phyloP scores from a whole-genome alignment of 495 filamentous ascomycete genomes.

The Aspergillus campestris region DNA sequence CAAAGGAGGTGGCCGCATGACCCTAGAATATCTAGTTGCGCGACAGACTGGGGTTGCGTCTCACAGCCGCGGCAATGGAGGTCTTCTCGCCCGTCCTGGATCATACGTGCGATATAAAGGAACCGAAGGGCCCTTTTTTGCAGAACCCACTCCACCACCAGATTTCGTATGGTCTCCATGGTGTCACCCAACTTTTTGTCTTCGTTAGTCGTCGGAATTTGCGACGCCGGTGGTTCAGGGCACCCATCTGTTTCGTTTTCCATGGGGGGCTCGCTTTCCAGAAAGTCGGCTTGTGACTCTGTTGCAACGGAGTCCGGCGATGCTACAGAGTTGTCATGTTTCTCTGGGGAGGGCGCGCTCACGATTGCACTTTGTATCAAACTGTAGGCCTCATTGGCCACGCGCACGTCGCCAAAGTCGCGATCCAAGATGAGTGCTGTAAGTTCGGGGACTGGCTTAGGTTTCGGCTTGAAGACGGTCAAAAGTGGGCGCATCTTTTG shows the following conservation, averaged over 20 bases:
- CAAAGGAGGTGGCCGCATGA: conserved; percentile 48
- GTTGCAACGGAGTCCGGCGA: not conserved
- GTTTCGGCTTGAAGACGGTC: not conserved
- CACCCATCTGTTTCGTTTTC: too few relatives aligned
- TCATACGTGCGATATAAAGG: conserved; percentile 11
- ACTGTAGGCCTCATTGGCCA: conserved; percentile 7
- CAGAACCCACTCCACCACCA: conserved; percentile 22
- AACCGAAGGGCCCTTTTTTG: conserved; percentile 25
- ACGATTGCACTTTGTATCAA: conserved; percentile 9
- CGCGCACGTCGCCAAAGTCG: conserved; percentile 19
- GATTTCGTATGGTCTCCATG: conserved; percentile 15
- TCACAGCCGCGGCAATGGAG: conserved; percentile 24
- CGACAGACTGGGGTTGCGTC: not conserved
- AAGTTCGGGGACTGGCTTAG: conserved; percentile 18
- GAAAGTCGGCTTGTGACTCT: not conserved
- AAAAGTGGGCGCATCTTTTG: conserved; percentile 1
- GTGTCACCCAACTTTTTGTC: conserved; percentile 10
- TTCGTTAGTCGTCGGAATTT: too few relatives aligned
- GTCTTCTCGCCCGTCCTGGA: conserved; percentile 14
- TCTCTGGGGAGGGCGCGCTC: not conserved
- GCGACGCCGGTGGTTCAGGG: too few relatives aligned
- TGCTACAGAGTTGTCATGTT: not conserved
- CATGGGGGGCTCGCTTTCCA: not conserved
- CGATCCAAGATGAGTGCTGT: conserved; percentile 12
- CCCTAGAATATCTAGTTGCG: conserved; percentile 28